Evolutionary conservation across 2,329 filamentous ascomycete genomes (phyloP).

Genomic region (Aureobasidium mangrovei): DNA sequence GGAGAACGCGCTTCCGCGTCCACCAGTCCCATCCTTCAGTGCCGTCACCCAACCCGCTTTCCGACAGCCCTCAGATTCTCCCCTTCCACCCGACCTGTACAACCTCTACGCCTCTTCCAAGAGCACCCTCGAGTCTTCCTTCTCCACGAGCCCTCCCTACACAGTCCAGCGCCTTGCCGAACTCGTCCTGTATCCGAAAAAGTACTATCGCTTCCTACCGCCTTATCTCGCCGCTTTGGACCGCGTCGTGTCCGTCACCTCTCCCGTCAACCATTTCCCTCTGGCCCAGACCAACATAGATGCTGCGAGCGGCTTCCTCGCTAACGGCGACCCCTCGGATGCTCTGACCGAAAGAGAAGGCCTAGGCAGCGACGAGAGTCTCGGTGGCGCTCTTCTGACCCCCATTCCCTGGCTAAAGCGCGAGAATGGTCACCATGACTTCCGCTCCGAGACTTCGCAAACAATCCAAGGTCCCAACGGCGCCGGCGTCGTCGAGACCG

Average conservation of each 20-base stretch:
- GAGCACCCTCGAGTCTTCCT: constrained; percentile 40
- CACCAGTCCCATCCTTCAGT: constrained; percentile 36
- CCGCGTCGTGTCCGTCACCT: constrained; percentile 83
- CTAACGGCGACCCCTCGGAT: constrained; percentile 49
- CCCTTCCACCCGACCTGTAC: constrained; percentile 55
- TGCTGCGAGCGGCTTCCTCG: constrained; percentile 32
- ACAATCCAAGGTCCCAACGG: constrained; percentile 76
- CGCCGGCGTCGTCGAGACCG: constrained; percentile 69
- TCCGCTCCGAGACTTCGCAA: constrained; percentile 66
- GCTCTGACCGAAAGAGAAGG: constrained; percentile 45
- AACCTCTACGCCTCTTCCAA: constrained; percentile 38
- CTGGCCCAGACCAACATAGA: constrained; percentile 52
- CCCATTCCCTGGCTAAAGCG: constrained; percentile 77
- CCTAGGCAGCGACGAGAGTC: constrained; percentile 74
- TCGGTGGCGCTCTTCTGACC: constrained; percentile 84
- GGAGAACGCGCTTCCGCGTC: constrained; percentile 48
- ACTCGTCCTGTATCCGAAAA: constrained; percentile 65
- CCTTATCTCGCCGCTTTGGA: constrained; percentile 87
- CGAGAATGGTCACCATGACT: constrained; percentile 35
- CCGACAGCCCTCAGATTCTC: not conserved
- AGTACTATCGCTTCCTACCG: constrained; percentile 72
- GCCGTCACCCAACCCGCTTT: constrained; percentile 15
- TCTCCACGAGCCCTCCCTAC: constrained; percentile 70
- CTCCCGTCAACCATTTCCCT: constrained; percentile 69
- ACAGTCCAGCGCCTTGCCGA: constrained; percentile 89